These are phyloP conservation scores for Pleurotus giganteus DNA, from an alignment of 768 basidiomycete genomes.

Conservation along the genomic window DNA sequence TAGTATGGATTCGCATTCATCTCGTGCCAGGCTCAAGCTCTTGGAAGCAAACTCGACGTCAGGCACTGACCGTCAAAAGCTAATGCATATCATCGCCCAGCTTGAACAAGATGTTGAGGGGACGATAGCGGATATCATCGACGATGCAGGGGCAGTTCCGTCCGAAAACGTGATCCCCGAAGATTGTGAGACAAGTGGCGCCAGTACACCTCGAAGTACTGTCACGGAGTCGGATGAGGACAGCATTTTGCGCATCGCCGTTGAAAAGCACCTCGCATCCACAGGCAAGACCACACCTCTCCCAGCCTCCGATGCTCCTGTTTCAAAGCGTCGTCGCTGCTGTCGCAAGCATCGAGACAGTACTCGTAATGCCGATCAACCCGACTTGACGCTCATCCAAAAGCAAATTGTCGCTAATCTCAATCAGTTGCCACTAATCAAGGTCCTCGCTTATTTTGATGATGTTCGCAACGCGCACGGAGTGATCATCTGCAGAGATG, in stretches of 20 bases:
- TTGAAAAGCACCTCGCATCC: not conserved
- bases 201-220: slow-evolving; percentile 7
- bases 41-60: slow-evolving; percentile 41
- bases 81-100: slow-evolving; percentile 52
- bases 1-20: slow-evolving; percentile 53
- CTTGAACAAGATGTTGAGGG: slow-evolving; percentile 62
- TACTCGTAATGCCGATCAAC: slow-evolving; percentile 29
- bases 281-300: not conserved
- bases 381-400: slow-evolving; percentile 56
- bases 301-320: not conserved
- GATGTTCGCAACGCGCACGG: slow-evolving; percentile 65
- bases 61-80: slow-evolving; percentile 45
- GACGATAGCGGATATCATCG: slow-evolving; percentile 56
- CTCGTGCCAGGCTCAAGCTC: slow-evolving; percentile 58
- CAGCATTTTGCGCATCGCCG: not conserved
- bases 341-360: slow-evolving; percentile 1
- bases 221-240: not conserved
- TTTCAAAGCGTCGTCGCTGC: not conserved
- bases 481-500: slow-evolving; percentile 67
- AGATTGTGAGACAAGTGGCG: not conserved
- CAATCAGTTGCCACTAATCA: slow-evolving; percentile 70
- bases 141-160: slow-evolving; percentile 33
- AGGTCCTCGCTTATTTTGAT: slow-evolving; percentile 67
- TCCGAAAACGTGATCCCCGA: slow-evolving; percentile 11
- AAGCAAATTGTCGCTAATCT: slow-evolving; percentile 53